Evolutionary conservation across 495 filamentous ascomycete genomes (phyloP).

Genomic region (Hyaloscypha finlandica): DNA sequence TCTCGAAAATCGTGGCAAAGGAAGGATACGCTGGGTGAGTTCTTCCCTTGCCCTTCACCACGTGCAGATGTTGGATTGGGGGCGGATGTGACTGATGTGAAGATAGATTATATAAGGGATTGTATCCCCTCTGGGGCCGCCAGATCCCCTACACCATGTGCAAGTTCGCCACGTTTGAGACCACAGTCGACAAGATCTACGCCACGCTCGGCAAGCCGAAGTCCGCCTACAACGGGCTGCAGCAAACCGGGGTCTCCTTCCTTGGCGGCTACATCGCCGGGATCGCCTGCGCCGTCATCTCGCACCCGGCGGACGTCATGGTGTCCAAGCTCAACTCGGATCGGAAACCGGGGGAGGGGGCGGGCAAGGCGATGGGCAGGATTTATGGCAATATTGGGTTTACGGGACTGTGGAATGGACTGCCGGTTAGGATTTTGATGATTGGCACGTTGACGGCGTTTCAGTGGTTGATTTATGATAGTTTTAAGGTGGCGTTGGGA

Average conservation of each 20-base stretch:
- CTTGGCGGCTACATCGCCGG: conserved; percentile 72
- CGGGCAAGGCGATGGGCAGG: conserved; percentile 59
- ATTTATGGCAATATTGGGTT: conserved; percentile 78
- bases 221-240: conserved; percentile 58
- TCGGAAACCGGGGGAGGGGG: conserved; percentile 59
- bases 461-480: conserved; percentile 78
- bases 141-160: conserved; percentile 79
- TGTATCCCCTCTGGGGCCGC: conserved; percentile 69
- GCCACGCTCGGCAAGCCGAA: conserved; percentile 63
- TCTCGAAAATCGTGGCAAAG: conserved; percentile 58
- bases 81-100: not conserved
- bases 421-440: conserved; percentile 67
- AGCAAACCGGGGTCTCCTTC: conserved; percentile 72
- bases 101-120: conserved; percentile 59
- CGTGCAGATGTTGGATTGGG: not conserved
- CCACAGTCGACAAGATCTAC: conserved; percentile 66
- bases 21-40: conserved; percentile 56
- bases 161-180: conserved; percentile 76
- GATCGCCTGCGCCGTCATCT: conserved; percentile 66
- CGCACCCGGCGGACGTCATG: conserved; percentile 71
- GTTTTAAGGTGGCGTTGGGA: conserved; percentile 73
- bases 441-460: conserved; percentile 68
- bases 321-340: conserved; percentile 44
- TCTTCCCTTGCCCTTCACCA: not conserved
- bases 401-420: conserved; percentile 68